These are phyloP conservation scores for Coemansia pectinata DNA, from an alignment of 192 early-diverging fungal genomes.

Conservation along the genomic window DNA sequence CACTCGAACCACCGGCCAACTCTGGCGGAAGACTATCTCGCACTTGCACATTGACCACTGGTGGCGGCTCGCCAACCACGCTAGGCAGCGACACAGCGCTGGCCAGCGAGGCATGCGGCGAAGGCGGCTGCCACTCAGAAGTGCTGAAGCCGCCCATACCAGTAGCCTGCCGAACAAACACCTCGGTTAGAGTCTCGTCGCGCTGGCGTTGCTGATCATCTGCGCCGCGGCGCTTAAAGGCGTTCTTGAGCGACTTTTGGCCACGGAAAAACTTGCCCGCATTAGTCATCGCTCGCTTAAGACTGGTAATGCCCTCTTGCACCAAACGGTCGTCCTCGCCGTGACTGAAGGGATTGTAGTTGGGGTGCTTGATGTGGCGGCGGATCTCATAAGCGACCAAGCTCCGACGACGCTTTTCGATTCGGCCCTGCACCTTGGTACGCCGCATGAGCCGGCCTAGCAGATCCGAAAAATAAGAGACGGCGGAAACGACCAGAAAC, in stretches of 20 bases:
- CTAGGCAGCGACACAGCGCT: background rate
- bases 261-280: conserved; percentile 23
- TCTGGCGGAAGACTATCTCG: conserved; percentile 3
- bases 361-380: conserved; percentile 54
- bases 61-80: background rate
- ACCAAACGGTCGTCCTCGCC: conserved; percentile 40
- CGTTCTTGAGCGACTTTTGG: conserved; percentile 3
- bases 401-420: conserved; percentile 37
- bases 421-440: conserved; percentile 43
- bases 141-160: conserved; percentile 42
- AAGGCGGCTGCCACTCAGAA: conserved; percentile 40
- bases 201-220: conserved; percentile 20
- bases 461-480: conserved; percentile 43
- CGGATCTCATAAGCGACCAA: conserved; percentile 53
- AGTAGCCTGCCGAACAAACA: conserved; percentile 49
- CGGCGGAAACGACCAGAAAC: conserved; percentile 47
- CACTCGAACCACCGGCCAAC: background rate
- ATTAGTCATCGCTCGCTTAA: conserved; percentile 19
- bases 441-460: conserved; percentile 26
- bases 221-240: conserved; percentile 17
- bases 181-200: conserved; percentile 36
- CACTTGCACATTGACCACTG: background rate
- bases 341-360: conserved; percentile 50
- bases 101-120: conserved; percentile 16
- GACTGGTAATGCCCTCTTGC: conserved; percentile 21